These are phyloP conservation scores for Chaetomium fimeti DNA, from an alignment of 495 filamentous ascomycete species.

Conservation along the genomic window DNA sequence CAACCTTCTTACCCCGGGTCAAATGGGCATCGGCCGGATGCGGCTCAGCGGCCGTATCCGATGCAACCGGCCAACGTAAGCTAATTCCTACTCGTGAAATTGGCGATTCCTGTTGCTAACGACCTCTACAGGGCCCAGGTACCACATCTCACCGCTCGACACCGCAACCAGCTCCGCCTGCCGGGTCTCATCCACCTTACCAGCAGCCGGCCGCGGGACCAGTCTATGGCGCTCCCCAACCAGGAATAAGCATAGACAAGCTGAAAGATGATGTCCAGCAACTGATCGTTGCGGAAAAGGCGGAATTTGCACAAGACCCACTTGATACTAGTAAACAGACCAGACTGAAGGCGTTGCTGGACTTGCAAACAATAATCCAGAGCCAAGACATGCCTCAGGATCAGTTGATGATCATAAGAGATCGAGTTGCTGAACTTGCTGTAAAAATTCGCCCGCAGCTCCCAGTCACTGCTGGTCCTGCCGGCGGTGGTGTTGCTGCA, in stretches of 20 bases:
- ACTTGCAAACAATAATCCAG: slow-evolving; percentile 77
- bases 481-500: slow-evolving; percentile 8
- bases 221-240: slow-evolving; percentile 38
- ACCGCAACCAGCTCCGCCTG: slow-evolving; percentile 36
- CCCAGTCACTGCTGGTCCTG: slow-evolving; percentile 34
- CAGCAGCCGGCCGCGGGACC: slow-evolving; percentile 25
- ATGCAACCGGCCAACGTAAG: slow-evolving; percentile 32
- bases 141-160: slow-evolving; percentile 33
- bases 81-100: neutral
- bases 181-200: slow-evolving; percentile 32
- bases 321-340: slow-evolving; percentile 70
- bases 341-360: slow-evolving; percentile 79
- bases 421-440: slow-evolving; percentile 72
- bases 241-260: slow-evolving; percentile 61
- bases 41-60: slow-evolving; percentile 31
- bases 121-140: slow-evolving; percentile 27
- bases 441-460: slow-evolving; percentile 48
- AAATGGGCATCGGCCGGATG: slow-evolving; percentile 25
- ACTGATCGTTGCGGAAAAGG: slow-evolving; percentile 67
- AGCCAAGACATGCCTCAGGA: slow-evolving; percentile 74
- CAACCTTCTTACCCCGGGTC: slow-evolving; percentile 26
- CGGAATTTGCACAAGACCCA: slow-evolving; percentile 68
- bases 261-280: slow-evolving; percentile 78
- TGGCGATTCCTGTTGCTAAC: slow-evolving; percentile 21
- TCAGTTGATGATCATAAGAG: slow-evolving; percentile 74